Evolutionary conservation across 495 filamentous ascomycete species (phyloP).

Genomic region (Apodospora peruviana): DNA sequence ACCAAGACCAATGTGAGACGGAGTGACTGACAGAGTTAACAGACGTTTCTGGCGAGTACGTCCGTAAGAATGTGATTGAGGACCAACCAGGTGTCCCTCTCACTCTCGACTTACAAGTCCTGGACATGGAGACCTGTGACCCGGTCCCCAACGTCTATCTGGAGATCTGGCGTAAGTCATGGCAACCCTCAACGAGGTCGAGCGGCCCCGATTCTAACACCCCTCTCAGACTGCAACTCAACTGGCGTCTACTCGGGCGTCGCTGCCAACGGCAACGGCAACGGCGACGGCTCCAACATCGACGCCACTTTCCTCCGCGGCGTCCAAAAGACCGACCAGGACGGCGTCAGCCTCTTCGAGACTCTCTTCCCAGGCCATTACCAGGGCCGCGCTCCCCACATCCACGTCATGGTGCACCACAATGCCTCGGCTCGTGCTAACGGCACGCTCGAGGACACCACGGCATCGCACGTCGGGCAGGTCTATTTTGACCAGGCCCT

Average conservation of each 20-base stretch:
- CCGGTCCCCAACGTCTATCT: constrained; percentile 50
- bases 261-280: constrained; percentile 40
- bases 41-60: constrained; percentile 38
- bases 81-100: constrained; percentile 49
- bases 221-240: constrained; percentile 24
- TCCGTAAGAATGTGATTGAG: constrained; percentile 54
- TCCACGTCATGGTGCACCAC: constrained; percentile 41
- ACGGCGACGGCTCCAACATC: constrained; percentile 42
- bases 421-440: constrained; percentile 40
- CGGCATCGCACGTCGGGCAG: constrained; percentile 54
- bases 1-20: too few relatives aligned
- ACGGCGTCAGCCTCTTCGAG: constrained; percentile 46
- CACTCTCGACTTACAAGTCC: constrained; percentile 55
- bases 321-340: constrained; percentile 38
- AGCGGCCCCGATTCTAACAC: background rate
- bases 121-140: constrained; percentile 55
- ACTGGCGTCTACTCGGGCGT: constrained; percentile 53
- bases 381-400: constrained; percentile 39
- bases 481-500: constrained; percentile 60
- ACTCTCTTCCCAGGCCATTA: constrained; percentile 55
- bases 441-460: constrained; percentile 39
- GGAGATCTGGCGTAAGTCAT: constrained; percentile 49
- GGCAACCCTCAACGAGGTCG: too few relatives aligned
- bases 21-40: constrained; percentile 26
- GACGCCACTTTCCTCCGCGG: constrained; percentile 48